Evolutionary conservation across 495 filamentous ascomycete genomes (phyloP), one percentile per base, ranked within the genome.

Genomic region (Polyplosphaeria fusca): DNA sequence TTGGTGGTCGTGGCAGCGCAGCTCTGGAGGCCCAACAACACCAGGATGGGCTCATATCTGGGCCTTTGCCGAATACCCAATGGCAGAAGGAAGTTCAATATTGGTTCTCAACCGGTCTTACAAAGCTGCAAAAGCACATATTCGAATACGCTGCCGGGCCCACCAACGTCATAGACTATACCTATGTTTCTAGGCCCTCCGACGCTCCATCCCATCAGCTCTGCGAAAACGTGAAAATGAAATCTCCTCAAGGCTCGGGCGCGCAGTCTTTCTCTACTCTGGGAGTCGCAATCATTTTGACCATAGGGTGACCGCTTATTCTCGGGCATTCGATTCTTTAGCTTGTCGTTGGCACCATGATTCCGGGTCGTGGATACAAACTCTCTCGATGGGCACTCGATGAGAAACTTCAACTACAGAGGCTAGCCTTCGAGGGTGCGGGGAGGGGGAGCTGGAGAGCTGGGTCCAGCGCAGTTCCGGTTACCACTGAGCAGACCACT

Each of bases 101-200:
- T 16, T 47, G 45, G 45, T 47, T 47, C 16, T 4, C 45, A 13
- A 47, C 45, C 2, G 45, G 45, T 4, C 45, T 47, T n/a, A n/a
- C 22, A n/a, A 47, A 47, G 23, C 12, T 47, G 45, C 45, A 47
- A 18, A 47, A 30, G 25, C 4, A 26, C 16, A 4, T 47, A n/a
- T 22, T 47, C 22, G 45, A 47, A n/a, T 47, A 47, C 45, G 45
- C 45, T 5, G 5, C 45, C 45, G 45, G 45, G 18, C 45, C 45
- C 5, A 4, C 22, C 23, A 47, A 47, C n/a, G 26, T 47, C 16
- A 14, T 47, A 12, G 25, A 47, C 19, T 13, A n/a, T 12, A 26
- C 19, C 2, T 30, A 47, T 26, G 14, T 47, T 30, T 47, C 45
- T n/a, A 26, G 25, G 7, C 45, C 45, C 23, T 4, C 18, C 45